Evolutionary conservation across 2,329 filamentous ascomycete species (phyloP), one percentile per base, ranked within the genome.

Genomic region (Colletotrichum sublineola): DNA sequence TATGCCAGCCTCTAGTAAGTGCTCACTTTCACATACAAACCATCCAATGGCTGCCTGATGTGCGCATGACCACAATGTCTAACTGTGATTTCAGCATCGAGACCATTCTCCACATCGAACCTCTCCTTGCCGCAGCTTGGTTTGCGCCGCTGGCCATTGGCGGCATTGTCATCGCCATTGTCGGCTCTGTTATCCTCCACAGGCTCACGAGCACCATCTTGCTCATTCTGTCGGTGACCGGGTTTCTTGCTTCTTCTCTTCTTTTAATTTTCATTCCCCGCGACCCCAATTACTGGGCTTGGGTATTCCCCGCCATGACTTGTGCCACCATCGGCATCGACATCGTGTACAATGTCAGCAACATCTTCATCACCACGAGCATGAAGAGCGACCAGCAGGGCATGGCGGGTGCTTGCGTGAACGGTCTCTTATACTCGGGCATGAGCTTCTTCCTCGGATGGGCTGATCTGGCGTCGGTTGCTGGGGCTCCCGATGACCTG

Each of bases 301-400:
- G 63, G 63, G 63, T 58, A 18, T 50, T 66, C 2, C 63, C 63
- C 12, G 53, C 63, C 36, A 53, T 66, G 52, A 58, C 24, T 6
- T 66, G 46, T 7, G 44, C 52, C 63, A 66, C 63, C 14, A 18
- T 66, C 18, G 53, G 63, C 24, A 58, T 58, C 1, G 63, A 66
- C 36, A 53, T 66, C 52, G 48, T 53, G 5, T 48, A 53, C 20
- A 66, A 58, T 31, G 56, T 66, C 20, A 58, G 46, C 52, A 66
- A 53, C 12, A 40, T 66, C n/a, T 66, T 66, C 63, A 53, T 66
- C 5, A 66, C 63, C 40, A 66, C 63, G 29, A 50, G 29, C 2
- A 58, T 66, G 36, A 53, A 53, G 36, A 66, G 38, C 36, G 1
- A 42, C 8, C 53, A 58, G 53, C 53, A 66, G 53, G 63, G 53